Conservation (phyloP, 306 rosid species). For the Aeschynomene evenia region DNA sequence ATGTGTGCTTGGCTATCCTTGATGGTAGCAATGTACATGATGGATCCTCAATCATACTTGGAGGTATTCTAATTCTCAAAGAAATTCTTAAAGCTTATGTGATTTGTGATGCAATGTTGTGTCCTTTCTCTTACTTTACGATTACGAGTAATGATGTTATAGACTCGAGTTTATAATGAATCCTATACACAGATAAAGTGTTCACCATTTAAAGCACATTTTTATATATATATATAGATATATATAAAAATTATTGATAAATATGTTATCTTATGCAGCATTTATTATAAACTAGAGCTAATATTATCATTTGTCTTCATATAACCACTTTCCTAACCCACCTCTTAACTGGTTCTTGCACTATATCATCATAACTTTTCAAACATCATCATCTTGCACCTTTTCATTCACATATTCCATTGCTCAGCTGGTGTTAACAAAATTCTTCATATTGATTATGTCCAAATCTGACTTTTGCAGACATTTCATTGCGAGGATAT, state of each 20-base stretch:
- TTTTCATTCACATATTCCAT: not conserved
- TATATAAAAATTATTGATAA: too few relatives aligned
- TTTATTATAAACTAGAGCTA: too few relatives aligned
- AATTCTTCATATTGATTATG: not conserved
- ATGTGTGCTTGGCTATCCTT: conserved; percentile 80
- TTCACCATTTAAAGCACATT: too few relatives aligned
- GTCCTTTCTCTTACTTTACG: too few relatives aligned
- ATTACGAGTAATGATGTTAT: too few relatives aligned
- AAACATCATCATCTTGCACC: not conserved
- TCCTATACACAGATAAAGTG: too few relatives aligned
- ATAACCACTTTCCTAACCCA: not conserved
- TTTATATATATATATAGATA: too few relatives aligned
- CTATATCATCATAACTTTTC: not conserved
- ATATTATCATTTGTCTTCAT: too few relatives aligned
- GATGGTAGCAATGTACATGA: conserved; percentile 70
- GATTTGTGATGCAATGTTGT: not conserved
- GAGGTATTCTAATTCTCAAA: conserved; percentile 49
- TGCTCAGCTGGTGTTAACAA: not conserved
- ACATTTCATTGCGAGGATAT: conserved; percentile 67
- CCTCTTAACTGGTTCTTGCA: not conserved
- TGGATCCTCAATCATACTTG: conserved; percentile 72
- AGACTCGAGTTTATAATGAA: too few relatives aligned
- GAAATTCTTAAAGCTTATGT: not conserved
- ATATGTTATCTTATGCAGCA: too few relatives aligned
- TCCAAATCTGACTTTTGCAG: conserved; percentile 40